Percentiles rank a stretch among this genome's conserved stretches.
phyloP scores from a whole-genome alignment of 179 eudicot genomes.

The Heliamphora pulchella region DNA sequence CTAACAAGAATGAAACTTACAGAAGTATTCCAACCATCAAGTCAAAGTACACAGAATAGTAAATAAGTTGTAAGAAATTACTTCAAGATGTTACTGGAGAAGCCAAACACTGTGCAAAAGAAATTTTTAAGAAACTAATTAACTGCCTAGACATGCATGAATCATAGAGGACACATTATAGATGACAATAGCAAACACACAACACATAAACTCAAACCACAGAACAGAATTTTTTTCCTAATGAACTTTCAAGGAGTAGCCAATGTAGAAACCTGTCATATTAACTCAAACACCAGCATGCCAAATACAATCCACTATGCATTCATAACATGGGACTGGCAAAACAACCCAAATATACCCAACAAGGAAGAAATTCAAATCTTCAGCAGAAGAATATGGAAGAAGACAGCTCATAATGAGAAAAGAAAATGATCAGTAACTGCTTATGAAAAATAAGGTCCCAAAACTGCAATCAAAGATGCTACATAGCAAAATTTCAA shows the following conservation, averaged over 20 bases:
- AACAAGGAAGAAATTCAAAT: background rate
- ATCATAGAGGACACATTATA: too few relatives aligned
- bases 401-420: background rate
- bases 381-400: slow-evolving; percentile 1
- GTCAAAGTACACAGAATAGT: too few relatives aligned
- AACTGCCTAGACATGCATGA: too few relatives aligned
- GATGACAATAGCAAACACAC: background rate
- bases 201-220: background rate
- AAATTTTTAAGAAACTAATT: too few relatives aligned
- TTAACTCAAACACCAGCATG: background rate
- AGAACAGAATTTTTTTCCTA: background rate
- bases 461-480: background rate
- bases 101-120: too few relatives aligned
- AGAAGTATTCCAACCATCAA: too few relatives aligned
- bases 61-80: too few relatives aligned
- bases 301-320: background rate
- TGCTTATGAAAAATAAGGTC: too few relatives aligned
- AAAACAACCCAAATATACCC: background rate
- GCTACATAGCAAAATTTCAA: background rate
- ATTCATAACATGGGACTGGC: background rate
- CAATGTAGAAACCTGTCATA: background rate
- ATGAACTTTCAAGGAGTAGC: background rate
- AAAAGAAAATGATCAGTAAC: background rate
- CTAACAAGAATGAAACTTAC: too few relatives aligned
- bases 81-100: too few relatives aligned